phyloP scores from a whole-genome alignment of 345 rosid genomes.

The Orychophragmus violaceus region DNA sequence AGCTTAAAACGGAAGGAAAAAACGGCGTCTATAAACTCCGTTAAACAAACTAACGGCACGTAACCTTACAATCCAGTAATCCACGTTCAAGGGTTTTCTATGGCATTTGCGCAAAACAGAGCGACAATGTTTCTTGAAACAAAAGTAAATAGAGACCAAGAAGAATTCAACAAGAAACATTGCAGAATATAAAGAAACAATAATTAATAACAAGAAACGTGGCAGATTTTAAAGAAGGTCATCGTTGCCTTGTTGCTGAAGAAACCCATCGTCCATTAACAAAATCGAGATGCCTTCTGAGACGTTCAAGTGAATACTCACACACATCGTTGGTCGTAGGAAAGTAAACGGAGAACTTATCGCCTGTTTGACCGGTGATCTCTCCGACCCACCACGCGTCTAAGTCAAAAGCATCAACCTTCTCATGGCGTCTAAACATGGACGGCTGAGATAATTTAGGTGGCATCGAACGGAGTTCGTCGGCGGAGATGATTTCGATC shows the following conservation, averaged over 20 bases:
- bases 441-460: conserved; percentile 2
- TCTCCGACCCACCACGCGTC: conserved; percentile 40
- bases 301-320: not conserved
- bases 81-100: too few species aligned
- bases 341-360: conserved; percentile 21
- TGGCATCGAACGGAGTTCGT: conserved; percentile 32
- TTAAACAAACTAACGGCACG: too few species aligned
- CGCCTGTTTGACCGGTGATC: conserved; percentile 7
- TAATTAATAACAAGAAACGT: not conserved
- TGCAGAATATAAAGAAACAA: too few species aligned
- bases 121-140: too few species aligned
- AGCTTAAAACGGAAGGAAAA: too few species aligned
- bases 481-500: conserved; percentile 21
- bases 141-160: too few species aligned
- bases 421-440: not conserved
- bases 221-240: not conserved
- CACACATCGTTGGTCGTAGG: conserved; percentile 13
- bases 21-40: too few species aligned
- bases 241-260: not conserved
- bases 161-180: too few species aligned
- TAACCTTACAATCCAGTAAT: too few species aligned
- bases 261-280: conserved; percentile 28
- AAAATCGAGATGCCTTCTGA: conserved; percentile 34
- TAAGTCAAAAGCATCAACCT: conserved; percentile 29
- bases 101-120: too few species aligned